Conservation (phyloP, 1,139 yeast genomes). For the Scheffersomyces insectosa region DNA sequence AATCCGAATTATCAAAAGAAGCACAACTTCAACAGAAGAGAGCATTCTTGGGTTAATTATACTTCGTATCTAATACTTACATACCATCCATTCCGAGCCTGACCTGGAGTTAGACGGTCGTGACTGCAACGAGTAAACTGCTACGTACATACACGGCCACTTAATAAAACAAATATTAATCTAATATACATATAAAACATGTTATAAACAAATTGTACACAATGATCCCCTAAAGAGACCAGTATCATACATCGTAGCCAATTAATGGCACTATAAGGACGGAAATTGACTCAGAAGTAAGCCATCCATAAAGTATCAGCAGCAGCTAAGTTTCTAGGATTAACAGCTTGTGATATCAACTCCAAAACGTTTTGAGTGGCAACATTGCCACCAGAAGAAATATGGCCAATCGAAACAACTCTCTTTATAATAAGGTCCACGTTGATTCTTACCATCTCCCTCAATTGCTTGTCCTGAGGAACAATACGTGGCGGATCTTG, state of each 20-base stretch:
- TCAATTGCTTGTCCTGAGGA: slow-evolving; percentile 74
- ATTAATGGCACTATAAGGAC: background rate
- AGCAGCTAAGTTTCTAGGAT: slow-evolving; percentile 90
- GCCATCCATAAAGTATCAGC: slow-evolving; percentile 98
- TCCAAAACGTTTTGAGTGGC: slow-evolving; percentile 94
- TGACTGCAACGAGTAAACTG: no score
- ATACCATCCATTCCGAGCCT: no score
- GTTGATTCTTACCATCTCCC: slow-evolving; percentile 85
- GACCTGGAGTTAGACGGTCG: no score
- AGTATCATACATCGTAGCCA: no score
- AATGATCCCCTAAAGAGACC: no score
- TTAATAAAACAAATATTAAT: background rate
- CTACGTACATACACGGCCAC: no score
- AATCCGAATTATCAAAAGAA: slow-evolving; percentile 1
- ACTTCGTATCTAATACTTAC: no score
- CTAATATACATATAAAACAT: background rate
- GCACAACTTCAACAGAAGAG: slow-evolving; percentile 3
- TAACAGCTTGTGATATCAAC: slow-evolving; percentile 91
- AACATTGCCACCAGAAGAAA: slow-evolving; percentile 70
- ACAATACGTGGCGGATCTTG: slow-evolving; percentile 66
- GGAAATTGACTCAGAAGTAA: slow-evolving; percentile 50
- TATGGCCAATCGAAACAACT: slow-evolving; percentile 71
- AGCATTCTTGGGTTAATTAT: slow-evolving; percentile 1
- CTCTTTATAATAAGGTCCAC: slow-evolving; percentile 81
- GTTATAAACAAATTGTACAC: no score